Percentiles rank a stretch among this genome's conserved stretches.
These are phyloP conservation scores for Triadica sebifera DNA, from an alignment of 345 rosid species.

Conservation along the genomic window DNA sequence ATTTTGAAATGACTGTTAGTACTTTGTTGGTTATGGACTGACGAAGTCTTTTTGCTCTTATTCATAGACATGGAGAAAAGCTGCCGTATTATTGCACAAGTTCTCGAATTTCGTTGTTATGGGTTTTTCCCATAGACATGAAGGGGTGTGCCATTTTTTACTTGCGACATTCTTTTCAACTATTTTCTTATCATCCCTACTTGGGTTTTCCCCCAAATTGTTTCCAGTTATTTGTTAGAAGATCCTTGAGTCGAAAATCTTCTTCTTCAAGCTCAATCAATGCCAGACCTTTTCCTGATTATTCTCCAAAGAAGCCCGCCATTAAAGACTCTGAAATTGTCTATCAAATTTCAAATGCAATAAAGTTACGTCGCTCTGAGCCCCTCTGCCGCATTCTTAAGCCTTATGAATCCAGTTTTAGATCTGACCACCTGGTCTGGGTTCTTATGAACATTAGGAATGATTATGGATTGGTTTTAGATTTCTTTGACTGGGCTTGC, in stretches of 20 bases:
- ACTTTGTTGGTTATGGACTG: slow-evolving; percentile 37
- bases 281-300: slow-evolving; percentile 81
- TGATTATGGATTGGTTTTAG: slow-evolving; percentile 69
- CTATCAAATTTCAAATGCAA: slow-evolving; percentile 60
- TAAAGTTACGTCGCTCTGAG: slow-evolving; percentile 65
- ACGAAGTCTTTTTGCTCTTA: slow-evolving; percentile 29
- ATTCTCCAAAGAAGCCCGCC: slow-evolving; percentile 76
- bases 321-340: slow-evolving; percentile 70
- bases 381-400: slow-evolving; percentile 54
- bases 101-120: slow-evolving; percentile 33
- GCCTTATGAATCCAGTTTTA: slow-evolving; percentile 72
- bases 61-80: slow-evolving; percentile 33
- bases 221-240: slow-evolving; percentile 6
- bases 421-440: slow-evolving; percentile 82
- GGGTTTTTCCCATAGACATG: slow-evolving; percentile 48
- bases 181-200: slow-evolving; percentile 24
- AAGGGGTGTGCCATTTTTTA: slow-evolving; percentile 41
- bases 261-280: slow-evolving; percentile 31
- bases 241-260: slow-evolving; percentile 8
- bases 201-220: slow-evolving; percentile 15
- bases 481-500: slow-evolving; percentile 83
- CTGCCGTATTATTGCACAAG: slow-evolving; percentile 5
- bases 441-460: slow-evolving; percentile 73
- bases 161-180: slow-evolving; percentile 30
- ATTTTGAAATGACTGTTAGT: background rate